Evolutionary conservation across 2,329 filamentous ascomycete species (phyloP), one percentile per base, ranked within the genome.

Genomic region (Cryphonectria nitschkei): DNA sequence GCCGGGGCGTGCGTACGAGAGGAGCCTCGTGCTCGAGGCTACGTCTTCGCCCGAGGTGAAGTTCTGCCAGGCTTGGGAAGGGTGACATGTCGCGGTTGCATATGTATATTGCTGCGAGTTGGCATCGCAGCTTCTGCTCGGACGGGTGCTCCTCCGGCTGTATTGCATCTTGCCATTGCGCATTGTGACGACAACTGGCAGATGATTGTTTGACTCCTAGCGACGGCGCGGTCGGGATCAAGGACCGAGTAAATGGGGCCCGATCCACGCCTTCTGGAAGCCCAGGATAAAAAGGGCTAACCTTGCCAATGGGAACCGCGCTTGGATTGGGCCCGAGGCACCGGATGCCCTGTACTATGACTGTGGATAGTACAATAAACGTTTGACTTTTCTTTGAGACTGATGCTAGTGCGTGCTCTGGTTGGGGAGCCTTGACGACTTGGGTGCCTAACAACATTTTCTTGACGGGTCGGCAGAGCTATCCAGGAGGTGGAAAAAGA

Each of bases 251-350:
- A 41, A 63, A 29, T 58, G 54, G 54, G 54, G 39, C 41, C 66
- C 26, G 68, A 70, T 62, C 70, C 50, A 67, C 63, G 43, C 56
- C 64, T 72, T 70, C 70, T 72, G 70, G 60, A 70, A 68, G 58
- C 70, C 34, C 56, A 29, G 46, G 29, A 65, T 68, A 39, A 58
- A 37, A 39, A 66, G 65, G 68, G 58, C 41, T 52, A 70, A 68
- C 70, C 70, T 70, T 67, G 70, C 50, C 58, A 52, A 19, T 29
- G 11, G 6, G n/a, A 41, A n/a, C 2, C 11, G 58, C 19, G 29
- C 54, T 58, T 58, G 54, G 3, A 16, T 19, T 58, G 7, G 54
- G 46, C 22, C 16, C 54, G 4, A 34, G 29, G 29, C 54, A 8
- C 16, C 29, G 54, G 14, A 16, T 58, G 54, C 29, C 54, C 19